Base-by-base conservation (phyloP, 2,329 filamentous ascomycete species). In the Sporothrix brunneoviolacea region DNA sequence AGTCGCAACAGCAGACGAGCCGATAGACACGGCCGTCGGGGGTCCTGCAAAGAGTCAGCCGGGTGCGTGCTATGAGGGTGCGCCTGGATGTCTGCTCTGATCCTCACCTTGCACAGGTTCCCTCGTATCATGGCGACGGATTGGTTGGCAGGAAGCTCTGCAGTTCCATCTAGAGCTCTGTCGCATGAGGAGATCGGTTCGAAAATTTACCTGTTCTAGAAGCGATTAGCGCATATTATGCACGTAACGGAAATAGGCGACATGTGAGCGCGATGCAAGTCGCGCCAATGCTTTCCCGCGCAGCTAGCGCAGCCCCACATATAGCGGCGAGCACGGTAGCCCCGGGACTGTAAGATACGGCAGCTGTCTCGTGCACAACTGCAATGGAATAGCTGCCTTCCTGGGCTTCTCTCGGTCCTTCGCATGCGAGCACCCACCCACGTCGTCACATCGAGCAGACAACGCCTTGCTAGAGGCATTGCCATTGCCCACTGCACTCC, bases 111-210 rank as follows among this genome's bases (percentile, higher is more conserved):
- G 32, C 41, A 46, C 12, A 52, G 35, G n/a, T 43, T 46, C 33
- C 50, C 33, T 19, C 50, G 37, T 45, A 56, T 40, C 54, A 56
- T 56, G 44, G 38, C 49, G 50, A 37, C 35, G 33, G 36, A 18
- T 10, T 39, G 32, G 42, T 12, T 27, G 22, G 32, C 16, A 30
- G 13, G n/a, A n/a, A 10, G 36, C 48, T 49, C 19, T 28, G 28
- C 13, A 16, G n/a, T 38, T 37, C 28, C 35, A 27, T 43, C 16
- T 18, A n/a, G 22, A 36, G 27, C 39, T 40, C 24, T 8, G 35
- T 47, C 48, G 30, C 36, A 50, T 32, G 33, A 33, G 12, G 9
- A 10, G 18, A n/a, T n/a, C n/a, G n/a, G 18, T n/a, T 35, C 19
- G 7, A 45, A 35, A 40, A 39, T 38, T n/a, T n/a, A n/a, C n/a